These are phyloP conservation scores for Apiotrichum laibachii DNA, from an alignment of 1,284 basidiomycete species.

Conservation along the genomic window DNA sequence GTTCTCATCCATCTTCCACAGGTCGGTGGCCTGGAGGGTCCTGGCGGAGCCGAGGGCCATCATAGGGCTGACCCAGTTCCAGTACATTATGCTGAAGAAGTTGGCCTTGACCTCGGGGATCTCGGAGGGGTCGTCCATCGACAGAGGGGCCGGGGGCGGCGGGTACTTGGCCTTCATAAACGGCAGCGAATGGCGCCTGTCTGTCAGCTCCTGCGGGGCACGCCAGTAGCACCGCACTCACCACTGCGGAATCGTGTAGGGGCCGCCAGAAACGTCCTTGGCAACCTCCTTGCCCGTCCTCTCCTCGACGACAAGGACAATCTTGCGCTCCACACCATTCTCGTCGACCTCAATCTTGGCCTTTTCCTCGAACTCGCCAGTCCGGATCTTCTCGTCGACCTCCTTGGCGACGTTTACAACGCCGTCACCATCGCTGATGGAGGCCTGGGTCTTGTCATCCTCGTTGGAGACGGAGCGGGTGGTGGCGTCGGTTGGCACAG, in stretches of 20 bases:
- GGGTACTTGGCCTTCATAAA: slow-evolving; percentile 47
- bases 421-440: neutral
- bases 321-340: slow-evolving; percentile 36
- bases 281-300: slow-evolving; percentile 39
- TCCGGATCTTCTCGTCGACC: slow-evolving; percentile 6
- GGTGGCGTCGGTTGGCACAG: neutral
- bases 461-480: neutral
- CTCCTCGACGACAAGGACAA: slow-evolving; percentile 43
- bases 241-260: slow-evolving; percentile 46
- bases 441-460: neutral
- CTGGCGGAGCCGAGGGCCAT: slow-evolving; percentile 61
- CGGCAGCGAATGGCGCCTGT: slow-evolving; percentile 48
- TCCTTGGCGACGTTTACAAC: neutral
- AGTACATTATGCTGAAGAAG: slow-evolving; percentile 59
- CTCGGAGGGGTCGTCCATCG: slow-evolving; percentile 58
- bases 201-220: slow-evolving; percentile 7
- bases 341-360: slow-evolving; percentile 25
- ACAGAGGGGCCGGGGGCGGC: slow-evolving; percentile 56
- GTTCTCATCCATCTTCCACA: slow-evolving; percentile 69
- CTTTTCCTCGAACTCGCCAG: slow-evolving; percentile 15
- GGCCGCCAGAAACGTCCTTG: slow-evolving; percentile 40
- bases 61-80: slow-evolving; percentile 71
- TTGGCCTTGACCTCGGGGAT: slow-evolving; percentile 59
- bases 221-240: slow-evolving; percentile 21
- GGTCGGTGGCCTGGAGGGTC: slow-evolving; percentile 74